Conservation (phyloP, 2,329 filamentous ascomycete genomes). For the Cordyceps militaris region DNA sequence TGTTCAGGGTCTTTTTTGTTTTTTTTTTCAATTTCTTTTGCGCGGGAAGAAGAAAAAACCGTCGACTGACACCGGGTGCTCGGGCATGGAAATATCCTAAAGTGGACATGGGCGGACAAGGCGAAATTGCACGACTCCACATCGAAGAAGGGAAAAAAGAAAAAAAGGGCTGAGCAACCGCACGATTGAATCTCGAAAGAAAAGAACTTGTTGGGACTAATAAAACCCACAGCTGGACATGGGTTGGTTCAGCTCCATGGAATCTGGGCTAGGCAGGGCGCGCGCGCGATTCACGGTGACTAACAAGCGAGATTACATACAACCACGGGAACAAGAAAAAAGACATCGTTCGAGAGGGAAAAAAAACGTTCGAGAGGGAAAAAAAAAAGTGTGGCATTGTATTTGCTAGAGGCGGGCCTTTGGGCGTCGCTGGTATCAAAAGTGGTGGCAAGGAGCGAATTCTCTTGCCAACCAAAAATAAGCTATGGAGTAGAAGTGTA, state of each 20-base stretch:
- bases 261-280: not conserved
- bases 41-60: not conserved
- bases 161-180: not conserved
- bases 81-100: not conserved
- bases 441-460: not conserved
- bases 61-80: not conserved
- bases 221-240: not conserved
- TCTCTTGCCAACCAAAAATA: not conserved
- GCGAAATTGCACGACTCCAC: slow-evolving; percentile 4
- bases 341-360: not conserved
- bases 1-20: not conserved
- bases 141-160: not conserved
- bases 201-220: not conserved
- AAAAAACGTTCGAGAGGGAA: not conserved
- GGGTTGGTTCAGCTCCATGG: no score
- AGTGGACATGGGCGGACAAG: slow-evolving; percentile 4
- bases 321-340: not conserved
- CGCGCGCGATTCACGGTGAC: slow-evolving; percentile 2
- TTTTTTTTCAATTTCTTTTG: not conserved
- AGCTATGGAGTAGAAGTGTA: not conserved
- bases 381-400: slow-evolving; percentile 4
- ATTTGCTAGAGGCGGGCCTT: slow-evolving; percentile 4
- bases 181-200: not conserved
- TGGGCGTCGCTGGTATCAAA: slow-evolving; percentile 10
- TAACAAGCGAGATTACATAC: slow-evolving; percentile 3